A percentile compares a stretch with the other conserved stretches of the same genome.
Evolutionary conservation across 164 flowering plant species (phyloP).

Genomic region (Malania oleifera): DNA sequence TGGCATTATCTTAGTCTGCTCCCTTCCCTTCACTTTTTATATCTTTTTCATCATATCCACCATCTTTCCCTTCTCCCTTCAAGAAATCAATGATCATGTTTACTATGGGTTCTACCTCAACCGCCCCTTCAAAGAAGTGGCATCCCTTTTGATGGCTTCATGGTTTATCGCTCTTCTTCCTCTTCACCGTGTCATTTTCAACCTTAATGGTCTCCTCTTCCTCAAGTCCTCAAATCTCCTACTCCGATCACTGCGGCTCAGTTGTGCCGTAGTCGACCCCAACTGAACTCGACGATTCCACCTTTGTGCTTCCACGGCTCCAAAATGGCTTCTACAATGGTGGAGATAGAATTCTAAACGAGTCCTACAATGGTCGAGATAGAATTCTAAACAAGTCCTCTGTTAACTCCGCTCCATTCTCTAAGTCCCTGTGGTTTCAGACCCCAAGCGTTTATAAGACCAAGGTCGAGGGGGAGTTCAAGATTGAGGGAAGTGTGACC

Average conservation of each 20-base stretch:
- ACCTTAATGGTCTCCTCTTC: not conserved
- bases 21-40: no score
- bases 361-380: slow-evolving; percentile 7
- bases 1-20: no score
- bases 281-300: not conserved
- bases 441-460: not conserved
- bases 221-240: slow-evolving; percentile 5
- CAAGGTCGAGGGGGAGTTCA: slow-evolving; percentile 12
- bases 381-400: not conserved
- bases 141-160: not conserved
- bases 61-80: not conserved
- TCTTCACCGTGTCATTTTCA: not conserved
- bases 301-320: not conserved
- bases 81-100: not conserved
- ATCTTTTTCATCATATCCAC: not conserved
- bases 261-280: slow-evolving; percentile 14
- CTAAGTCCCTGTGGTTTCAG: not conserved
- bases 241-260: slow-evolving; percentile 16
- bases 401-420: not conserved
- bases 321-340: slow-evolving; percentile 13
- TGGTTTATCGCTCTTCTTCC: not conserved
- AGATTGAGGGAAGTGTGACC: slow-evolving; percentile 14
- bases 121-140: not conserved
- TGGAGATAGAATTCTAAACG: not conserved
- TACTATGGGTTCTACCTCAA: not conserved